phyloP scores from a whole-genome alignment of 192 early-diverging fungal species.

The Linnemannia schmuckeri region DNA sequence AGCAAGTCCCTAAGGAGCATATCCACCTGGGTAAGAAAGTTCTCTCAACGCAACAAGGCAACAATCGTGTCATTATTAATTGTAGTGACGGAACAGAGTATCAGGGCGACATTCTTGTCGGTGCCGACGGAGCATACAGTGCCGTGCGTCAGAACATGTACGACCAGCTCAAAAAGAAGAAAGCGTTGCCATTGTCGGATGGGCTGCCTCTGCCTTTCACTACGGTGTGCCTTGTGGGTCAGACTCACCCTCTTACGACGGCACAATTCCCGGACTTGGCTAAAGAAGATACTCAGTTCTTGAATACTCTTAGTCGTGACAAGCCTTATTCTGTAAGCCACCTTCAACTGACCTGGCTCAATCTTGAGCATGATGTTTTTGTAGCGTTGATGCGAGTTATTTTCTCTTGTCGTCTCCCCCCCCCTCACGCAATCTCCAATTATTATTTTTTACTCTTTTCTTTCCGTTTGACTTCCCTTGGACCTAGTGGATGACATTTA shows the following conservation, averaged over 20 bases:
- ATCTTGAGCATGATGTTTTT: no score
- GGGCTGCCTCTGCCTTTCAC: conserved; percentile 10
- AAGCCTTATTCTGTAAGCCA: conserved; percentile 31
- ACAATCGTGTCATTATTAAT: conserved; percentile 22
- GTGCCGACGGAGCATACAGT: conserved; percentile 37
- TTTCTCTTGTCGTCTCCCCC: background rate
- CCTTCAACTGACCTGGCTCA: background rate
- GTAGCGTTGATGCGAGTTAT: no score
- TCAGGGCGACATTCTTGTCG: conserved; percentile 32
- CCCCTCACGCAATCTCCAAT: background rate
- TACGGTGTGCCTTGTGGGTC: conserved; percentile 18
- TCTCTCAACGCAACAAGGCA: conserved; percentile 4
- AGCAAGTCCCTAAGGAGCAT: conserved; percentile 13
- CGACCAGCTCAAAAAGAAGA: background rate
- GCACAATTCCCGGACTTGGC: background rate
- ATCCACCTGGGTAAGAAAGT: conserved; percentile 24
- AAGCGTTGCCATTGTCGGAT: conserved; percentile 1
- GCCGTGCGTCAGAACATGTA: conserved; percentile 29
- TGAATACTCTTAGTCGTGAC: background rate
- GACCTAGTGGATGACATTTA: conserved; percentile 28
- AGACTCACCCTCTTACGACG: background rate
- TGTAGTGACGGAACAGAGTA: conserved; percentile 23
- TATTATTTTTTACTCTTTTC: background rate
- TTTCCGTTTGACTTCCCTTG: background rate
- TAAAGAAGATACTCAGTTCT: background rate